Evolutionary conservation across 495 filamentous ascomycete species (phyloP), one percentile per base, ranked within the genome.

Genomic region (Amphirosellinia nigrospora): DNA sequence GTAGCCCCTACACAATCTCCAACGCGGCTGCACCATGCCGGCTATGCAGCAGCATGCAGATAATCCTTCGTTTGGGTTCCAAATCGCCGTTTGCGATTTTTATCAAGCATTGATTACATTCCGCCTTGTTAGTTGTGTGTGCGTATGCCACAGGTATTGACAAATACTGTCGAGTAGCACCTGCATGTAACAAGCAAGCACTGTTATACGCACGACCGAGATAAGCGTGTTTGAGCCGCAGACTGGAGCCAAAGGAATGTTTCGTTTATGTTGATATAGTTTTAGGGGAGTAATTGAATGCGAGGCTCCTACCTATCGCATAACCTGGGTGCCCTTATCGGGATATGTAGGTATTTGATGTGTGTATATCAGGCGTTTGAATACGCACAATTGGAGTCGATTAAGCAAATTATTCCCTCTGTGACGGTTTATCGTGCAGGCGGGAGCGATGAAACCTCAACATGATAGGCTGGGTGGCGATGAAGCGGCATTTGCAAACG

Each of bases 241-340:
- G 55, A 26, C 1, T 32, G 38, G 32, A 13, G 4, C 10, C 50
- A 11, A 30, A 53, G 26, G 50, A 53, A 30, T 30, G 26, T 16
- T 53, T 53, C 50, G 50, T 53, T 53, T 53, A 53, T 53, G 50
- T 1, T 26, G 50, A 53, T 53, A 53, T 53, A 16, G 30, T 53
- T 53, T 4, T 16, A 53, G 26, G 11, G 30, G 50, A 53, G 50
- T 30, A 53, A 53, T 30, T 53, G 26, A 53, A 16, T 53, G 50
- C 50, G 50, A 53, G 50, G 16, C 26, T 30, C 50, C 28, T 26
- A n/a, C 21, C 9, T 13, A 5, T n/a, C 21, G 8, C 28, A 26
- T 4, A 2, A 58, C 13, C 4, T 58, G 55, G 55, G 32, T 58
- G 55, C 55, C 36, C 55, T 34, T 36, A 36, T 58, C 32, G 55